Evolutionary conservation across 1,284 basidiomycete species (phyloP).

Genomic region (Anthracocystis walkeri): DNA sequence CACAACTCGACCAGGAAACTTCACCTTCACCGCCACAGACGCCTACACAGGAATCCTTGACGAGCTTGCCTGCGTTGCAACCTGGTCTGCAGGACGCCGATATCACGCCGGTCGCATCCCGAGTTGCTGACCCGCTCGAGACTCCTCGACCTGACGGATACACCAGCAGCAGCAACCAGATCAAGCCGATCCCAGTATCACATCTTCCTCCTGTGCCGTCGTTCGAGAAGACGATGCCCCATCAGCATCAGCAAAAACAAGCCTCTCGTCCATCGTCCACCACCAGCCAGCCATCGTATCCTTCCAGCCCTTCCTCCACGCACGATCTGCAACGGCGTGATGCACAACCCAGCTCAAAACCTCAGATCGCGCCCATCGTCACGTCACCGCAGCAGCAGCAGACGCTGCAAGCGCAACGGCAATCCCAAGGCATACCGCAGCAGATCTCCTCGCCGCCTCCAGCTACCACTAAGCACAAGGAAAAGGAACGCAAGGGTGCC

Average conservation of each 20-base stretch:
- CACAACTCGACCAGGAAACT: slow-evolving; percentile 8
- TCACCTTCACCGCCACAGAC: slow-evolving; percentile 45
- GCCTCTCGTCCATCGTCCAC: slow-evolving; percentile 22
- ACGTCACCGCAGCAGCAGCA: slow-evolving; percentile 18
- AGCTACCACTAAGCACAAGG: slow-evolving; percentile 37
- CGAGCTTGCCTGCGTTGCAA: slow-evolving; percentile 5
- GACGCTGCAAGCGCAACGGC: background rate
- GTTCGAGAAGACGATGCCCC: slow-evolving; percentile 52
- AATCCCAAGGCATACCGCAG: slow-evolving; percentile 3
- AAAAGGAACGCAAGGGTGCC: slow-evolving; percentile 61
- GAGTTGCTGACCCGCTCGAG: slow-evolving; percentile 14
- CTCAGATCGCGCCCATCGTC: slow-evolving; percentile 27
- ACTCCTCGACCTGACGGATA: slow-evolving; percentile 17
- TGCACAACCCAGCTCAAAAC: slow-evolving; percentile 9
- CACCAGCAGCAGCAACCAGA: slow-evolving; percentile 21
- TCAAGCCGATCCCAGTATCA: slow-evolving; percentile 50
- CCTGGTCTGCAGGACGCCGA: slow-evolving; percentile 6
- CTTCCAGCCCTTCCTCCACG: background rate
- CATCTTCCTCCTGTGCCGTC: slow-evolving; percentile 54
- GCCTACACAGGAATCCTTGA: slow-evolving; percentile 47
- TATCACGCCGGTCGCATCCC: background rate
- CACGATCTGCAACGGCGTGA: slow-evolving; percentile 20
- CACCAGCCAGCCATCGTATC: slow-evolving; percentile 12
- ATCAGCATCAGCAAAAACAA: slow-evolving; percentile 23
- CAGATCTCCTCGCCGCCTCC: slow-evolving; percentile 12